Base-by-base conservation (phyloP, 192 early-diverging fungal species). In the Paraglomus brasilianum region DNA sequence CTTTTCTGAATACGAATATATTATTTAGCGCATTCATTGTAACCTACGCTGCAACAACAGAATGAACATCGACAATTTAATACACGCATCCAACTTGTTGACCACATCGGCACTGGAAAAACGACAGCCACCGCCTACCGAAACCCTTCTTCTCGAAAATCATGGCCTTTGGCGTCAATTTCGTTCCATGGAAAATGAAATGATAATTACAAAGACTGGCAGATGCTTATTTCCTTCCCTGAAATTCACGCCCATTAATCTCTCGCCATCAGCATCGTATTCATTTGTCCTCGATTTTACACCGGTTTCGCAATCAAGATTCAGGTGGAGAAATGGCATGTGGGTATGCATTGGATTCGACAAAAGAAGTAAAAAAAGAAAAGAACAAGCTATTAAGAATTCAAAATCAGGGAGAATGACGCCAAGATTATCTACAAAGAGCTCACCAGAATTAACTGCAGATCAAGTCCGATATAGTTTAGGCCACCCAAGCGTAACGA, bases 171-270 rank as follows among this genome's bases (percentile, higher is more conserved):
- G 82, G 82, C 41, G 19, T 5, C 61, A 74, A 53, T 84, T 84
- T 65, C 56, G 79, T 63, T 41, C 10, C 0, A 59, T 73, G 5
- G 24, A 74, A 0, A 84, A 84, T 53, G 82, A 84, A 64, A 87
- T 87, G 85, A 87, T 87, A 24, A 77, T 87, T n/a, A 87, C 86
- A 17, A 82, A 84, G 51, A 55, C 68, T 15, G 86, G 86, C 5
- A 77, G 86, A 22, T 85, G 81, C 57, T 61, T 87, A 0, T 87
- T 87, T 66, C 86, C 86, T 30, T 71, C 66, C 42, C 73, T 86
- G 4, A 60, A 70, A 24, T 80, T 83, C 55, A 59, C 48, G 5
- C 73, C 77, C 5, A 15, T 65, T 9, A 59, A 76, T 59, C 74
- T 87, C 11, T 70, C 84, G 44, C 83, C 84, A 4, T 40, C 62